These are phyloP conservation scores for Dalbergia cultrata DNA, from an alignment of 306 rosid genomes.

Conservation along the genomic window DNA sequence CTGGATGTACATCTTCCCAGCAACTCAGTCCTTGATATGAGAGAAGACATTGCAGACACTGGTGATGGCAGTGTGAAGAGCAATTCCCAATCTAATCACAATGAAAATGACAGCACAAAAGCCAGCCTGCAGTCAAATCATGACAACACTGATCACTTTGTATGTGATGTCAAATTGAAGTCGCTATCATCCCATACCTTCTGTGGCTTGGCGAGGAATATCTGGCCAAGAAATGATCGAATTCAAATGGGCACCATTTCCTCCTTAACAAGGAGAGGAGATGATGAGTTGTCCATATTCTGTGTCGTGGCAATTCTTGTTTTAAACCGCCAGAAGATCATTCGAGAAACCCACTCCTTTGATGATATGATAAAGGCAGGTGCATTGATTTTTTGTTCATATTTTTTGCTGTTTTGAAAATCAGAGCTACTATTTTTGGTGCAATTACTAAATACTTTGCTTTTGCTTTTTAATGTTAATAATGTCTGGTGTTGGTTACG, in stretches of 20 bases:
- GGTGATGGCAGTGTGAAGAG: conserved; percentile 55
- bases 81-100: conserved; percentile 55
- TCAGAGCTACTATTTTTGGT: conserved; percentile 18
- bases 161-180: conserved; percentile 60
- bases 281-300: conserved; percentile 78
- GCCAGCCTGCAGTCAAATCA: conserved; percentile 53
- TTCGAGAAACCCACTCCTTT: conserved; percentile 80
- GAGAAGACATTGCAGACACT: conserved; percentile 56
- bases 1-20: conserved; percentile 73
- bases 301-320: conserved; percentile 91
- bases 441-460: background rate
- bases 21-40: conserved; percentile 55
- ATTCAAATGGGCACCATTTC: conserved; percentile 57
- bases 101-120: conserved; percentile 53
- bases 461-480: conserved; percentile 33
- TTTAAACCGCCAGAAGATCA: conserved; percentile 81
- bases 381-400: conserved; percentile 45
- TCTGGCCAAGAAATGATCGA: conserved; percentile 71
- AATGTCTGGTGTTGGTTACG: conserved; percentile 31
- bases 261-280: conserved; percentile 69
- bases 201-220: conserved; percentile 81
- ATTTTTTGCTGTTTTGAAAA: conserved; percentile 10
- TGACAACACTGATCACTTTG: conserved; percentile 52
- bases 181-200: conserved; percentile 64
- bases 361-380: conserved; percentile 94